Evolutionary conservation across 768 basidiomycete genomes (phyloP), one percentile per base, ranked within the genome.

Genomic region (Plicaturopsis crispa): DNA sequence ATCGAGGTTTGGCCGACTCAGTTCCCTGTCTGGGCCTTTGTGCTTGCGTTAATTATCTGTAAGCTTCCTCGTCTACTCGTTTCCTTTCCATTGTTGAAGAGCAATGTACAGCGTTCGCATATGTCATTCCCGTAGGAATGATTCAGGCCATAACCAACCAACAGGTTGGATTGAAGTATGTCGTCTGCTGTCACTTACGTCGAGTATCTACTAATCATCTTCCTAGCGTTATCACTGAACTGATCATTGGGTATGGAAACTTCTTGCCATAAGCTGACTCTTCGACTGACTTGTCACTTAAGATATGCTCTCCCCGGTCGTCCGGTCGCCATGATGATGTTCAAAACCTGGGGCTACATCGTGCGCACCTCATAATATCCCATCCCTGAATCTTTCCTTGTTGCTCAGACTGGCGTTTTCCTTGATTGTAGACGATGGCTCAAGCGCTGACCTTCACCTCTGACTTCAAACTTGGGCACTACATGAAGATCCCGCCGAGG

Each of bases 71-170:
- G n/a, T n/a, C n/a, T n/a, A n/a, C n/a, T n/a, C n/a, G n/a, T 19
- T 18, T 24, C 21, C 22, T 30, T 23, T 28, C 13, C 23, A 21
- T 19, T 33, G 8, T 4, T n/a, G 5, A n/a, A n/a, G n/a, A n/a
- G n/a, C n/a, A n/a, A n/a, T n/a, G n/a, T 28, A 14, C 35, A 43
- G 54, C 59, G 16, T 52, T 61, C 40, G 34, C 49, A 26, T 63
- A 63, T 35, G 45, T 60, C 12, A 46, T 67, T 28, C 67, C 65
- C 13, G 56, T 66, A 36, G 49, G 63, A 14, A 59, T 70, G 55
- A 65, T 67, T 39, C 54, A 62, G 31, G 61, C 61, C 8, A 60
- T 63, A 31, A 62, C 64, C 14, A 66, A 66, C 50, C 60, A 64
- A 38, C 53, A 62, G 40, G 48, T 64, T 32, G 57, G 55, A 10